phyloP scores from a whole-genome alignment of 1,139 yeast species.

The Hansenula sp. region DNA sequence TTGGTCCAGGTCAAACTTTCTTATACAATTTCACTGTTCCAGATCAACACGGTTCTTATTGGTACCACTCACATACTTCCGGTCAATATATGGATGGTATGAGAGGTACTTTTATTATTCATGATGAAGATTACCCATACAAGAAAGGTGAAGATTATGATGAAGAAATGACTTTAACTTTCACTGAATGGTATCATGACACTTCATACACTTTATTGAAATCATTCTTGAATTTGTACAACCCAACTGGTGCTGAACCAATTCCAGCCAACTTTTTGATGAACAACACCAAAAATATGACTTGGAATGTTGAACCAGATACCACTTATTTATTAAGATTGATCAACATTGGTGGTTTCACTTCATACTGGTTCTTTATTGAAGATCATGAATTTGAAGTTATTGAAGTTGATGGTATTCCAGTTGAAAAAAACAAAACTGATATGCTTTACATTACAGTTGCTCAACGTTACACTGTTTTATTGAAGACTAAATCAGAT shows the following conservation, averaged over 20 bases:
- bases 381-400: constrained; percentile 82
- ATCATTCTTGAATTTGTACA: constrained; percentile 60
- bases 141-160: constrained; percentile 54
- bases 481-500: constrained; percentile 63
- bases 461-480: constrained; percentile 76
- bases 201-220: constrained; percentile 47
- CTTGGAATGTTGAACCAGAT: constrained; percentile 71
- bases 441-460: constrained; percentile 59
- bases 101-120: constrained; percentile 74
- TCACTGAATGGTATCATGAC: constrained; percentile 85
- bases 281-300: constrained; percentile 70
- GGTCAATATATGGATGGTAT: constrained; percentile 92
- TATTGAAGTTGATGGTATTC: constrained; percentile 80
- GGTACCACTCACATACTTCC: constrained; percentile 91
- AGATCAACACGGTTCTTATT: constrained; percentile 81
- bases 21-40: constrained; percentile 76
- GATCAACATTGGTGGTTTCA: constrained; percentile 81
- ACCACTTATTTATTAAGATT: constrained; percentile 77
- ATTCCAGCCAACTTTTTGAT: constrained; percentile 75
- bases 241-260: constrained; percentile 98
- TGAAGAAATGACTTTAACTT: constrained; percentile 63
- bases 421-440: constrained; percentile 62
- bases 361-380: constrained; percentile 78
- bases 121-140: constrained; percentile 49
- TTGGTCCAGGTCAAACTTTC: constrained; percentile 67